Evolutionary conservation across 495 filamentous ascomycete species (phyloP), one percentile per base, ranked within the genome.

Genomic region (Trichoderma reesei): DNA sequence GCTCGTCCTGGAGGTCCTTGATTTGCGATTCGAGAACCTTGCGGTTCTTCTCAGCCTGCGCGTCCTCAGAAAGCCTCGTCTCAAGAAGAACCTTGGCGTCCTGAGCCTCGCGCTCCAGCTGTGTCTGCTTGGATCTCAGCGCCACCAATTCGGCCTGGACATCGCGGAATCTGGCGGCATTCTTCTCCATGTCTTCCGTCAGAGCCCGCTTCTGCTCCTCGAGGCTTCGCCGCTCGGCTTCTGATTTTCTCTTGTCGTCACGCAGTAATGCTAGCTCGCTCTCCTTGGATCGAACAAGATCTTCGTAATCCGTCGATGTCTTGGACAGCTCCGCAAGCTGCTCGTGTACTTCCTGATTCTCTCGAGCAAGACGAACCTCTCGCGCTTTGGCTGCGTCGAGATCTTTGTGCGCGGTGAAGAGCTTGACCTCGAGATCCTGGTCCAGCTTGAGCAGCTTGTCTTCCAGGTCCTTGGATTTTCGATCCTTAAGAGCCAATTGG

Each of bases 291-390:
- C 91, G 79, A 18, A 98, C 86, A 61, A 97, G 83, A 69, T 97
- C 94, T 72, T 98, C 94, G 66, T 96, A 98, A 67, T 88, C 86
- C 1, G 92, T 96, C 0, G 94, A 98, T 0, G 95, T 98, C 33
- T 88, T 84, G 3, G 94, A 93, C 10, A 98, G 80, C 68, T 96
- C 89, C 0, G 88, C 82, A 44, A 98, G 83, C 67, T 97, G 91
- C 65, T 92, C 85, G 14, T 93, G 84, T 37, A 96, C 83, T n/a
- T 88, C 84, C 14, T 85, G 84, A 68, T 98, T 95, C 67, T 98
- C 93, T 7, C 85, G 87, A 4, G 85, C 67, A 5, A 96, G 82
- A 36, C 94, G 90, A 44, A 86, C 85, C 65, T 90, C 82, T 67
- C 90, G 86, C 51, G 80, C 81, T 71, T 83, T 86, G 5, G 86